phyloP scores from a whole-genome alignment of 345 rosid genomes.

The Eucalyptus dawsonii region DNA sequence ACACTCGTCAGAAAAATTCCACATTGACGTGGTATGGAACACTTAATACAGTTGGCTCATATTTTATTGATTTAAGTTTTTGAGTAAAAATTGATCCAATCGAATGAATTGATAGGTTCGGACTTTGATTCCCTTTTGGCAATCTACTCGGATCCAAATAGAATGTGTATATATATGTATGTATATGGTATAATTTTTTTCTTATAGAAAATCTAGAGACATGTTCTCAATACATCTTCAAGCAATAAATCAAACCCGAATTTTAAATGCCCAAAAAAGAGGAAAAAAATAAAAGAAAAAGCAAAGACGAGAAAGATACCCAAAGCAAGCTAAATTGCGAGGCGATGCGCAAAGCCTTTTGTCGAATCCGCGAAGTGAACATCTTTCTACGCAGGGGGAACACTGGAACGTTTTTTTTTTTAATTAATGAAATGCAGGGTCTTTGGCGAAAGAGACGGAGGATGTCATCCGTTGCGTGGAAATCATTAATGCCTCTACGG shows the following conservation, averaged over 20 bases:
- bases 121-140: too few relatives aligned
- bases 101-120: background rate
- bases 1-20: rapidly evolving
- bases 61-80: too few relatives aligned
- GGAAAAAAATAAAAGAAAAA: too few relatives aligned
- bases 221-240: background rate
- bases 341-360: background rate
- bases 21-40: rapidly evolving
- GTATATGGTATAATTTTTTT: too few relatives aligned
- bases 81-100: background rate
- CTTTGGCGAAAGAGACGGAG: background rate
- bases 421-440: background rate
- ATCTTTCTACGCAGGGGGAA: too few relatives aligned
- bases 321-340: background rate
- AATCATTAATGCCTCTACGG: background rate
- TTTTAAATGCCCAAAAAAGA: background rate
- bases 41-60: background rate
- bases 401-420: background rate
- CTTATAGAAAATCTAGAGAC: background rate
- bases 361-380: background rate
- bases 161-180: too few relatives aligned
- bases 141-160: background rate
- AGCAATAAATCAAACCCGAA: background rate
- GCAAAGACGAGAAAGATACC: too few relatives aligned
- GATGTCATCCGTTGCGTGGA: background rate